These are phyloP conservation scores for Exophiala oligosperma DNA, from an alignment of 2,329 filamentous ascomycete species.

Conservation along the genomic window DNA sequence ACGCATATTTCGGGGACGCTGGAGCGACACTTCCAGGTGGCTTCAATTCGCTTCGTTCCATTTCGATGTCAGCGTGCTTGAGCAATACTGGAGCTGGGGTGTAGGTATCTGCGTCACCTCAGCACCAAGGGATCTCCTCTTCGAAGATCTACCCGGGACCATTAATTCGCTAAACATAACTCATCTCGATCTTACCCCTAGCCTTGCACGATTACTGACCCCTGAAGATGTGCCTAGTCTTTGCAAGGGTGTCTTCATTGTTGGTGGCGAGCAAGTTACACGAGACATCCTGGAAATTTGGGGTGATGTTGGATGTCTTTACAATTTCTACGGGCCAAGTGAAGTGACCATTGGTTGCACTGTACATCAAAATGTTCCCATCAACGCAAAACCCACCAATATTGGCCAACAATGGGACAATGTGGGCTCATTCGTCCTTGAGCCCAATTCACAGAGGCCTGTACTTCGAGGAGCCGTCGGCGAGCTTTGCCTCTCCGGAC, in stretches of 20 bases:
- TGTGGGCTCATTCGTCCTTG: slow-evolving; percentile 78
- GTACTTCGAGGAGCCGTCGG: slow-evolving; percentile 78
- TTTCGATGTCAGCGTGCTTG: slow-evolving; percentile 89
- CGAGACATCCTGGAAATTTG: slow-evolving; percentile 86
- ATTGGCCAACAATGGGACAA: slow-evolving; percentile 87
- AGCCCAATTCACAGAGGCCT: slow-evolving; percentile 66
- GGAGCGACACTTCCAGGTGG: slow-evolving; percentile 74
- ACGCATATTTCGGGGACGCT: slow-evolving; percentile 71
- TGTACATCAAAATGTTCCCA: slow-evolving; percentile 78
- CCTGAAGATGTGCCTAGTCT: slow-evolving; percentile 79
- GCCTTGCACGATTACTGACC: slow-evolving; percentile 73
- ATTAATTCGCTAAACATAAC: slow-evolving; percentile 75
- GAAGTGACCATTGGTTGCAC: slow-evolving; percentile 92
- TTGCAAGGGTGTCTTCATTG: slow-evolving; percentile 85
- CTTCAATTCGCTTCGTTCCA: slow-evolving; percentile 93
- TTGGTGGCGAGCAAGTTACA: slow-evolving; percentile 82
- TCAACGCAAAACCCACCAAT: slow-evolving; percentile 78
- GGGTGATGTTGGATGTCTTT: slow-evolving; percentile 77
- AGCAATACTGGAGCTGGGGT: slow-evolving; percentile 95
- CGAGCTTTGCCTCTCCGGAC: slow-evolving; percentile 85
- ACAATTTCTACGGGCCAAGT: slow-evolving; percentile 90
- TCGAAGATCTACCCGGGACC: slow-evolving; percentile 75
- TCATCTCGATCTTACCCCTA: slow-evolving; percentile 89
- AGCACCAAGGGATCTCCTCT: slow-evolving; percentile 78
- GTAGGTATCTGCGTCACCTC: slow-evolving; percentile 82